Evolutionary conservation across 1,139 yeast species (phyloP).

Genomic region (Saccharomyces uvarum): DNA sequence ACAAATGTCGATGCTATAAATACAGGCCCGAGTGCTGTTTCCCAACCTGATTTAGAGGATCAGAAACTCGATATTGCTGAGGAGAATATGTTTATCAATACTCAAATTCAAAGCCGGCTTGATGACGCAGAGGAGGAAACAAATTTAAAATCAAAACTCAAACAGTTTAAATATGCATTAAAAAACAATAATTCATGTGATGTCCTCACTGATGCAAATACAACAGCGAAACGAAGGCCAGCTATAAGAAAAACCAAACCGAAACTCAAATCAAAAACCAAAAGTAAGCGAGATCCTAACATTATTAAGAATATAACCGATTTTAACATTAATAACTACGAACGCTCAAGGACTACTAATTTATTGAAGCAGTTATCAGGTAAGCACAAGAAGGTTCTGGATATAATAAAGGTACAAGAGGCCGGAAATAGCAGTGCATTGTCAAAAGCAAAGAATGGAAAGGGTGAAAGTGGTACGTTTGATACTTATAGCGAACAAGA

Average conservation of each 20-base stretch:
- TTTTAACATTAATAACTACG: constrained; percentile 10
- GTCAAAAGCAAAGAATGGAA: background rate
- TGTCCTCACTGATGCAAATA: too few species aligned
- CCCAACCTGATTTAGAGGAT: background rate
- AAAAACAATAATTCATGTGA: background rate
- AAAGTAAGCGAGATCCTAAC: constrained; percentile 3
- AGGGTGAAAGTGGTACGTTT: background rate
- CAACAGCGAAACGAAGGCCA: background rate
- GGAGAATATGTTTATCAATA: constrained; percentile 20
- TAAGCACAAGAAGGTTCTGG: constrained; percentile 4
- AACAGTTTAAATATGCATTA: constrained; percentile 16
- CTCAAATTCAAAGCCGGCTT: constrained; percentile 28
- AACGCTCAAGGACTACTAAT: constrained; percentile 10
- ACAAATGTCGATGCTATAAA: background rate
- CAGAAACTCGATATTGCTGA: background rate
- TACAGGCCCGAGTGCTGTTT: background rate
- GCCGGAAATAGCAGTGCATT: background rate
- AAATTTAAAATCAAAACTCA: constrained; percentile 11
- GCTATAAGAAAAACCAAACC: constrained; percentile 1
- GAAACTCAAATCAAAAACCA: background rate
- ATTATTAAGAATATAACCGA: constrained; percentile 9
- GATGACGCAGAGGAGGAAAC: constrained; percentile 23
- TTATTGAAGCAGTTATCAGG: constrained; percentile 3
- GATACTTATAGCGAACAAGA: constrained; percentile 22
- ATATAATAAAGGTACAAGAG: background rate